phyloP scores from a whole-genome alignment of 768 basidiomycete species.

The Dacryopinax spathularia region DNA sequence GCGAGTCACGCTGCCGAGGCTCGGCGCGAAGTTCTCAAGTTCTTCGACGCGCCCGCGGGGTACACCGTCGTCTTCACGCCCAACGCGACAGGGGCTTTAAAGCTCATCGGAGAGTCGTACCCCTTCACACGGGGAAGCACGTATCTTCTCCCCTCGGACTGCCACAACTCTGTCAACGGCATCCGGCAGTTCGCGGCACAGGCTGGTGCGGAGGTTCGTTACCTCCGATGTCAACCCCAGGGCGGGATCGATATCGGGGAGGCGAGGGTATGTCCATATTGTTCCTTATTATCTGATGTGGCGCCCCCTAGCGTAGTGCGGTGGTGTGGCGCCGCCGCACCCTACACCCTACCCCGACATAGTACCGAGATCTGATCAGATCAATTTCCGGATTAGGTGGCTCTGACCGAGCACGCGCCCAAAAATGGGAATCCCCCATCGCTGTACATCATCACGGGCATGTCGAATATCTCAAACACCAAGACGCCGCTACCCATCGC shows the following conservation, averaged over 20 bases:
- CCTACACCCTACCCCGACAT: background rate
- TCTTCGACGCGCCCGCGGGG: slow-evolving; percentile 59
- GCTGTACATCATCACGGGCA: slow-evolving; percentile 62
- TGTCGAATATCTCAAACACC: slow-evolving; percentile 68
- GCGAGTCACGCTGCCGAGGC: slow-evolving; percentile 53
- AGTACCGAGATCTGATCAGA: background rate
- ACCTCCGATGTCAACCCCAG: slow-evolving; percentile 46
- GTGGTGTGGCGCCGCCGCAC: too few relatives aligned
- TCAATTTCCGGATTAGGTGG: slow-evolving; percentile 17
- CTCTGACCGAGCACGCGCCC: slow-evolving; percentile 35
- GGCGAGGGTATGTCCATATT: slow-evolving; percentile 42
- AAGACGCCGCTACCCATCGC: slow-evolving; percentile 53
- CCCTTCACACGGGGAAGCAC: slow-evolving; percentile 46
- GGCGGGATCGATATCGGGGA: slow-evolving; percentile 48
- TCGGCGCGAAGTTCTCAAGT: slow-evolving; percentile 54
- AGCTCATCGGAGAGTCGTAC: slow-evolving; percentile 68
- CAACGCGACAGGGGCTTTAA: slow-evolving; percentile 66
- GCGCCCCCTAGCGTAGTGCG: background rate
- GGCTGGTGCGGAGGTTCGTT: slow-evolving; percentile 40
- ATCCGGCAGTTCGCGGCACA: slow-evolving; percentile 5
- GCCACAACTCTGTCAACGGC: slow-evolving; percentile 31
- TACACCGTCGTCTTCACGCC: slow-evolving; percentile 73
- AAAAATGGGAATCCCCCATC: slow-evolving; percentile 34
- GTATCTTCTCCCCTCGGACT: slow-evolving; percentile 59
- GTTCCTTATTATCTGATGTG: background rate